A percentile compares a stretch with the other conserved stretches of the same genome.
Evolutionary conservation across 2,329 filamentous ascomycete genomes (phyloP).

Genomic region (Alternaria longipes): DNA sequence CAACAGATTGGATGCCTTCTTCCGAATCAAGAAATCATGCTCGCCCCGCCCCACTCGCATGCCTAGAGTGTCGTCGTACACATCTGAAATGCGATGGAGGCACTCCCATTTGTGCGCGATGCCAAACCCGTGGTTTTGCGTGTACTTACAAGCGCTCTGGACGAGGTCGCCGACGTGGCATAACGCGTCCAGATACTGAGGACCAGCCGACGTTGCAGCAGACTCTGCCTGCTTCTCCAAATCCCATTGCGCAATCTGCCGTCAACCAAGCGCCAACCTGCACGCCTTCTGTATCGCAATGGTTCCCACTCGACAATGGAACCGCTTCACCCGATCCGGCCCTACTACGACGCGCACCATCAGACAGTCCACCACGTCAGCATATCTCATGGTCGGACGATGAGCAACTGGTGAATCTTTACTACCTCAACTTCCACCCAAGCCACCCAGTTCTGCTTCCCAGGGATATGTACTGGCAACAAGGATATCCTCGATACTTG

Average conservation of each 20-base stretch:
- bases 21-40: background rate
- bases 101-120: constrained; percentile 56
- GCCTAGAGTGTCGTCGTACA: constrained; percentile 57
- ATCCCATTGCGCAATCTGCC: constrained; percentile 18
- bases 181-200: constrained; percentile 23
- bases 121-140: constrained; percentile 46
- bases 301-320: constrained; percentile 24
- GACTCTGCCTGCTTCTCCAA: background rate
- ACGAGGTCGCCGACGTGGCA: constrained; percentile 51
- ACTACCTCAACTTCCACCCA: constrained; percentile 62
- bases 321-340: constrained; percentile 3
- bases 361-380: background rate
- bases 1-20: constrained; percentile 9
- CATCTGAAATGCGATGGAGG: constrained; percentile 61
- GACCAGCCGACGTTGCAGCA: background rate
- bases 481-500: constrained; percentile 50
- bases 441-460: constrained; percentile 64
- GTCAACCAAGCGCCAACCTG: constrained; percentile 1
- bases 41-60: constrained; percentile 50
- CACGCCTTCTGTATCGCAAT: constrained; percentile 28
- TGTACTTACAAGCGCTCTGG: constrained; percentile 59
- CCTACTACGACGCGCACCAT: background rate
- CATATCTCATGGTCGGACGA: constrained; percentile 16
- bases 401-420: constrained; percentile 55
- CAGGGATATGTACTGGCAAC: constrained; percentile 51